These are phyloP conservation scores for Triticum turgidum DNA, from an alignment of 176 grass and related monocot species.

Conservation along the genomic window DNA sequence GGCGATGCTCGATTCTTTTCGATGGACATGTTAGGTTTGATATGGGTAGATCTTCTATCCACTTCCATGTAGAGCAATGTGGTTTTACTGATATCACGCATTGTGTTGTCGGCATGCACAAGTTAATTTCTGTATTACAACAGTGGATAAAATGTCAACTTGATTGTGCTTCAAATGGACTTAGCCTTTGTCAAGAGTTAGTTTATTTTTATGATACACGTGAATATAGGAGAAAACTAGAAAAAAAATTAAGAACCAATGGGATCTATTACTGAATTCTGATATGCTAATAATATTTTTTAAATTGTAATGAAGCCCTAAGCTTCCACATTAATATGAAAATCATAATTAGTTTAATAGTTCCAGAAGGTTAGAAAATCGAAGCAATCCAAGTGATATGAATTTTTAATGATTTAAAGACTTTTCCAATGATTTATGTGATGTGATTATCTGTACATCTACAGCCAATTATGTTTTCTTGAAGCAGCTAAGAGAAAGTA, in stretches of 20 bases:
- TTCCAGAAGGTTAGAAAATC: neutral
- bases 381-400: neutral
- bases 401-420: neutral
- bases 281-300: neutral
- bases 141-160: neutral
- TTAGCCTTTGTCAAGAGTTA: neutral
- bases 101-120: neutral
- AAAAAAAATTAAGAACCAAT: neutral
- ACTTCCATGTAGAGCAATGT: conserved; percentile 4
- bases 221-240: neutral
- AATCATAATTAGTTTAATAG: neutral
- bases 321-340: neutral
- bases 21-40: conserved; percentile 46
- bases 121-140: neutral
- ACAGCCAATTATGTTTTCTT: neutral
- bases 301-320: neutral
- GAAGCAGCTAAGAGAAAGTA: neutral
- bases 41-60: conserved; percentile 31
- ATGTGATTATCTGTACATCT: neutral
- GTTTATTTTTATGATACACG: neutral
- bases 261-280: neutral
- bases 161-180: neutral
- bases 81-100: conserved; percentile 5
- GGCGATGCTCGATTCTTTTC: conserved; percentile 22
- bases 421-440: neutral